Evolutionary conservation across 768 basidiomycete genomes (phyloP), one percentile per base, ranked within the genome.

Genomic region (Megacollybia marginata): DNA sequence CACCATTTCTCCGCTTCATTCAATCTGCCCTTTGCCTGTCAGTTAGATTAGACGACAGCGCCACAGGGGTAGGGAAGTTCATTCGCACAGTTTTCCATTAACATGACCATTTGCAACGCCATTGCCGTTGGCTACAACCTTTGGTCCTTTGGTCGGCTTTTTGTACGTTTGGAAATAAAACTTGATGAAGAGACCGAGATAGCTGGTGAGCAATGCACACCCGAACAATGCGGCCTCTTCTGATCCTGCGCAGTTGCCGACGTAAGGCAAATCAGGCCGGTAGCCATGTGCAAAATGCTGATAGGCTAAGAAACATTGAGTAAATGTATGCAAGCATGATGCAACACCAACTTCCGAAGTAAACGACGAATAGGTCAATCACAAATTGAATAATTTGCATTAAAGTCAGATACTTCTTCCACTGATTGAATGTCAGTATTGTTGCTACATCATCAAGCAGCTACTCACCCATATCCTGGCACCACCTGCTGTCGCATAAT

Each of bases 301-400:
- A 69, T 94, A 97, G 20, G 89, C 85, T 73, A 52, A 48, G 49
- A 18, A 56, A 50, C 33, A 42, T 45, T 45, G 36, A 54, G 51
- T 52, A 44, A 19, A 20, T 13, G 48, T 5, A 16, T 19, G 46
- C 15, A 49, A 12, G 19, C 9, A 8, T 52, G 2, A 35, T 28
- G 50, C 33, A 49, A 10, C 8, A 85, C 93, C 59, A 62, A 91
- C 94, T 93, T 62, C 91, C 96, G 57, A 94, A 96, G 76, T 96
- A 98, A 54, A 94, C 90, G 50, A 88, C 70, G 65, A 78, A 78
- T 16, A 99, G 70, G 69, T 99, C 95, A 61, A 98, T 83, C 54
- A 98, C 68, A 65, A 98, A 99, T 69, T 99, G 96, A 19, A 77
- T 77, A 59, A 99, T 99, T 72, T 99, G 96, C 85, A 99, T 87